phyloP scores from a whole-genome alignment of 768 basidiomycete species.

The Agaricus sinodeliciosus region DNA sequence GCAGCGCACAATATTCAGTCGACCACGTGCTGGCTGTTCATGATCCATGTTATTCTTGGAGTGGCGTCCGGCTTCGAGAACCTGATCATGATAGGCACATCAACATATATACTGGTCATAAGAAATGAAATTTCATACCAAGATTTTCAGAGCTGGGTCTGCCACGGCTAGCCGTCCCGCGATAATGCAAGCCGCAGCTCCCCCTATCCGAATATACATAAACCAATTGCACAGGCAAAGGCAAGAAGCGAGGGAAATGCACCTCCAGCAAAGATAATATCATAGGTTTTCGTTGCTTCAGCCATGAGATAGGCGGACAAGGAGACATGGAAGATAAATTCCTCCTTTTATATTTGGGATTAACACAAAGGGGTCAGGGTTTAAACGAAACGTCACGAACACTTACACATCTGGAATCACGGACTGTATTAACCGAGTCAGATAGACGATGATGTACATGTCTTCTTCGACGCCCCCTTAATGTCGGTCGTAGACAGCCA shows the following conservation, averaged over 20 bases:
- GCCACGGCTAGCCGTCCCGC: conserved; percentile 50
- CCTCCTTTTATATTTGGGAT: too few species aligned
- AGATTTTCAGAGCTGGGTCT: conserved; percentile 48
- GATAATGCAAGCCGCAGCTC: conserved; percentile 49
- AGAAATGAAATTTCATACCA: conserved; percentile 24
- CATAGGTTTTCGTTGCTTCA: conserved; percentile 17
- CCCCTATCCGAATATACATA: conserved; percentile 25
- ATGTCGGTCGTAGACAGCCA: too few species aligned
- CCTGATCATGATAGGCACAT: conserved; percentile 22
- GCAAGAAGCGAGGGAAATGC: conserved; percentile 2
- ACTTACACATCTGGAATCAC: too few species aligned
- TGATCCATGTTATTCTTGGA: conserved; percentile 40
- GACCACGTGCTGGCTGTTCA: conserved; percentile 47
- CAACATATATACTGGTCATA: not conserved
- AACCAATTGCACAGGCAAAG: not conserved
- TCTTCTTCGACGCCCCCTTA: too few species aligned
- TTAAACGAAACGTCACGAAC: too few species aligned
- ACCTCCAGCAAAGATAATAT: conserved; percentile 59
- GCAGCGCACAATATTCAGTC: conserved; percentile 31
- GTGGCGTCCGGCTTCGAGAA: conserved; percentile 54
- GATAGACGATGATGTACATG: too few species aligned
- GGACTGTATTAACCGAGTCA: too few species aligned
- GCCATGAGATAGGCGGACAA: not conserved
- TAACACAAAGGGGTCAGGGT: too few species aligned
- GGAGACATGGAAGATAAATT: not conserved